phyloP scores from a whole-genome alignment of 108 stramenopile species.

The Pseudonitzschia delicatissima region DNA sequence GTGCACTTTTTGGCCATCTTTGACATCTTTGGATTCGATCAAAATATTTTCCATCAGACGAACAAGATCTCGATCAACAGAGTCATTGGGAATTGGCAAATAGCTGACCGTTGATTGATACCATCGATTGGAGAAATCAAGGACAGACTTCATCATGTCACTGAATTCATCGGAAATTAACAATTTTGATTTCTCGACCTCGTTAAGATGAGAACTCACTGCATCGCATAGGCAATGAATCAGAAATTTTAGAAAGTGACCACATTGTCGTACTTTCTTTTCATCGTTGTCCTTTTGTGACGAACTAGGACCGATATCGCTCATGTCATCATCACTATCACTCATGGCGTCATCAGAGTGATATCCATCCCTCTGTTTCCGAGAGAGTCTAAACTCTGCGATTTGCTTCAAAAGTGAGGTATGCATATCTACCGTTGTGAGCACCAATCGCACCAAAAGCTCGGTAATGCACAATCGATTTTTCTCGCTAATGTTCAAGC shows the following conservation, averaged over 20 bases:
- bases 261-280: slow-evolving; percentile 23
- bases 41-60: neutral
- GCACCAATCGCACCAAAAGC: slow-evolving; percentile 14
- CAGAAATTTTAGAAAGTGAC: slow-evolving; percentile 19
- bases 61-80: slow-evolving; percentile 20
- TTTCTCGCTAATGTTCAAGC: slow-evolving; percentile 18
- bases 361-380: slow-evolving; percentile 4
- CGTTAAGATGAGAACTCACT: neutral
- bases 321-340: slow-evolving; percentile 35
- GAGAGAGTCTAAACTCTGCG: slow-evolving; percentile 9
- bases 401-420: slow-evolving; percentile 7
- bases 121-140: slow-evolving; percentile 25
- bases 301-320: neutral
- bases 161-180: slow-evolving; percentile 6
- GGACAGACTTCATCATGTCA: neutral
- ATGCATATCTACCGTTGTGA: slow-evolving; percentile 16
- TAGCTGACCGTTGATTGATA: slow-evolving; percentile 4
- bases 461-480: neutral
- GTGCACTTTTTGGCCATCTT: too few species aligned
- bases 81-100: slow-evolving; percentile 10
- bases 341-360: slow-evolving; percentile 18
- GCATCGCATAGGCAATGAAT: neutral
- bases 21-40: neutral
- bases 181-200: slow-evolving; percentile 12
- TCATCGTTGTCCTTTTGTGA: slow-evolving; percentile 19